Evolutionary conservation across 2,329 filamentous ascomycete species (phyloP), one percentile per base, ranked within the genome.

Genomic region (Coccinonectria pachysandricola): DNA sequence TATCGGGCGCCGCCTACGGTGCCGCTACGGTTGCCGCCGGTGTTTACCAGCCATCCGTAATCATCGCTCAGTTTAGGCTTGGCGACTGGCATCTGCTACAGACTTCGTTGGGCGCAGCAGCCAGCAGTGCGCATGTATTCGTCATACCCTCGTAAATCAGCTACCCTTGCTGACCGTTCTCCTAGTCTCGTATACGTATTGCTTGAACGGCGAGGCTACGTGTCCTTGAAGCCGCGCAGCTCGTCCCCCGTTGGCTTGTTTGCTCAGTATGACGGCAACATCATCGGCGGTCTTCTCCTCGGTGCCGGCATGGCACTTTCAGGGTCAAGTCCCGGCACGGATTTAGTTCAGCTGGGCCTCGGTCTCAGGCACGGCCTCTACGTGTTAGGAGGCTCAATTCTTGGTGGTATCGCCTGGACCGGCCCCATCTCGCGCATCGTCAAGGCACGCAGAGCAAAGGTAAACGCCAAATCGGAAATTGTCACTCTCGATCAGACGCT

Each of bases 231-330:
- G 3, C 65, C 68, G 0, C 66, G 71, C 7, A 50, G 54, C 30
- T 63, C 63, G 17, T 66, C 71, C 2, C 57, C 64, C 5, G 45
- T 75, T 14, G 65, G 62, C 27, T 53, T 75, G 40, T 64, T 74
- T 37, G 55, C 57, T 7, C 45, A 51, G 11, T 74, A 73, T 41
- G 75, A 79, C 40, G 76, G 73, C 30, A 81, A 82, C 46, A 50
- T 79, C 23, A 39, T 79, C 37, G 77, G 77, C 29, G 77, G 76
- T 4, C 43, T 60, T 10, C 51, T 79, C 3, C 62, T 78, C 14
- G 76, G 77, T 18, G 48, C 65, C n/a, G 77, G 77, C 29, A 79
- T 81, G 75, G 64, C 71, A 5, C 53, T 79, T 10, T 68, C 74
- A 0, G 75, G 74, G 7, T 68, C 75, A 0, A 80, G 76, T 32